Evolutionary conservation across 2,329 filamentous ascomycete species (phyloP).

Genomic region (Sphaerulina vaccinii): DNA sequence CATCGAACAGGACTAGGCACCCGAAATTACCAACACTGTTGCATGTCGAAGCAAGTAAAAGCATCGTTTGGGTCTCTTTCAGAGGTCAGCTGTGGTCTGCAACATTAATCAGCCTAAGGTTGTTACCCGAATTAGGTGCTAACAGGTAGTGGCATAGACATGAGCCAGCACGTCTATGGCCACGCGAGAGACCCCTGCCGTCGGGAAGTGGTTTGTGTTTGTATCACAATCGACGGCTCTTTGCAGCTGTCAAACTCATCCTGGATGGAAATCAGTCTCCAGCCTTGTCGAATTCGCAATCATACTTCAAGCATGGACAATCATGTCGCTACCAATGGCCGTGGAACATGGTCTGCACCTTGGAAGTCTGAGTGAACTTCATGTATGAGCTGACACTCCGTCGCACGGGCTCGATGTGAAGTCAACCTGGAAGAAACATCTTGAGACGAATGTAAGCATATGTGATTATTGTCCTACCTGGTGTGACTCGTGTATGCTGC

Average conservation of each 20-base stretch:
- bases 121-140: conserved; percentile 14
- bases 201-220: conserved; percentile 17
- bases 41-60: neutral
- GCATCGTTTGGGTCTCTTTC: neutral
- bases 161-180: conserved; percentile 13
- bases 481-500: no score
- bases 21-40: neutral
- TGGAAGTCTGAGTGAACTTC: no score
- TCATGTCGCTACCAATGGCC: no score
- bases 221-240: conserved; percentile 18
- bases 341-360: no score
- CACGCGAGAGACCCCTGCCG: conserved; percentile 18
- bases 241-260: conserved; percentile 23
- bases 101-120: conserved; percentile 14
- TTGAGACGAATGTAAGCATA: no score
- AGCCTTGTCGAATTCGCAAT: neutral
- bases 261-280: conserved; percentile 2
- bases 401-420: no score
- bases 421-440: no score
- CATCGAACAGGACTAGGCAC: neutral
- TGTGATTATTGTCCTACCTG: no score
- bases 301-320: no score
- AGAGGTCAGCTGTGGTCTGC: conserved; percentile 8
- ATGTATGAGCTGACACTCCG: no score
- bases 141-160: conserved; percentile 23